A percentile compares a stretch with the other conserved stretches of the same genome.
Conservation (phyloP, 495 filamentous ascomycete species). For the Aspergillus nanangensis region DNA sequence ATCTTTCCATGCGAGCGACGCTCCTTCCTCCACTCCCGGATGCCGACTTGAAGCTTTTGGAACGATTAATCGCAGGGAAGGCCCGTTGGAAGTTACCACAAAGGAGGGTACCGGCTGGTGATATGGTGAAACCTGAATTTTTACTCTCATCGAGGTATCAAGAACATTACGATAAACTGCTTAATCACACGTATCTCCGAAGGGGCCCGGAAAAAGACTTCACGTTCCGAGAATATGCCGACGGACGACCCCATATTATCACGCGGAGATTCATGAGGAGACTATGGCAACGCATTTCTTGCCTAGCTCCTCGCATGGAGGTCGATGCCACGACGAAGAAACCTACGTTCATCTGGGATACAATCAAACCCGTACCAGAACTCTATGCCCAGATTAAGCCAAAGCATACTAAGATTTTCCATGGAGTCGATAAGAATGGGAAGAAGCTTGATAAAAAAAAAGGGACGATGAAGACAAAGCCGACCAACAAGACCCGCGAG, state of each 20-base stretch:
- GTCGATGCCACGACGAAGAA: conserved; percentile 17
- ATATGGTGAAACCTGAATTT: conserved; percentile 3
- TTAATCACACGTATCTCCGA: conserved; percentile 23
- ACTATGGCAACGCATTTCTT: conserved; percentile 39
- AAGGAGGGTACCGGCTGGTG: conserved; percentile 18
- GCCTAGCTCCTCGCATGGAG: conserved; percentile 30
- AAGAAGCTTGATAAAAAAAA: too few relatives aligned
- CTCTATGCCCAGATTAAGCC: conserved; percentile 1
- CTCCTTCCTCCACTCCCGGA: conserved; percentile 69
- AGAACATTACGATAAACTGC: too few relatives aligned
- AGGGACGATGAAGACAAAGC: too few relatives aligned
- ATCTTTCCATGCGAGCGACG: conserved; percentile 46
- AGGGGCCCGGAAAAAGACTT: conserved; percentile 30
- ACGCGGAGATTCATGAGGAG: conserved; percentile 42
- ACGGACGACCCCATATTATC: conserved; percentile 36
- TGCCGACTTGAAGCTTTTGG: conserved; percentile 59
- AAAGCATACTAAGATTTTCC: background rate
- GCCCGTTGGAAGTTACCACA: conserved; percentile 35
- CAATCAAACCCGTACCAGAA: conserved; percentile 9
- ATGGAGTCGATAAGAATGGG: conserved; percentile 1
- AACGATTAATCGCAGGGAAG: conserved; percentile 51
- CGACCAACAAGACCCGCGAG: too few relatives aligned
- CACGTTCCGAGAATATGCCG: conserved; percentile 26
- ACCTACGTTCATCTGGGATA: conserved; percentile 24
- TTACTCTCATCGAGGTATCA: too few relatives aligned